Evolutionary conservation across 2,329 filamentous ascomycete genomes (phyloP).

Genomic region (Cadophora luteo-olivacea): DNA sequence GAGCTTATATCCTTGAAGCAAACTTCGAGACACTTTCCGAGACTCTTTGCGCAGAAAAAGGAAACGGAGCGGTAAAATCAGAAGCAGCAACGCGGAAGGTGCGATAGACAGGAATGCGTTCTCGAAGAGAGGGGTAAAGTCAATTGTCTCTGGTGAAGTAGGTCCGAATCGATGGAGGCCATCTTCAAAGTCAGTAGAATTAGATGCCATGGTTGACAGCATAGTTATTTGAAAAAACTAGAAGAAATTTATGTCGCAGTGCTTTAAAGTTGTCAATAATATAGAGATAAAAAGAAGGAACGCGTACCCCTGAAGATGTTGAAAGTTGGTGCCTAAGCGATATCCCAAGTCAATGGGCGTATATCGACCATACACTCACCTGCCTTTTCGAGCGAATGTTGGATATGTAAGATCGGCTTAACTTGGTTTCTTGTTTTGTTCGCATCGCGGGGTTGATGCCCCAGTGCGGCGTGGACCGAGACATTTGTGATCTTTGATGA

Average conservation of each 20-base stretch:
- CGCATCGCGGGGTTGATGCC: too few species aligned
- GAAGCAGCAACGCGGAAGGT: slow-evolving; percentile 32
- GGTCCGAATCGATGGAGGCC: slow-evolving; percentile 32
- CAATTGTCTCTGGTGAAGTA: slow-evolving; percentile 30
- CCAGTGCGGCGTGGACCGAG: too few species aligned
- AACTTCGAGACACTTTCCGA: slow-evolving; percentile 34
- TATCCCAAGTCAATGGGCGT: neutral
- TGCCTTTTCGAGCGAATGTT: neutral
- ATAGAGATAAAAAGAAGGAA: too few species aligned
- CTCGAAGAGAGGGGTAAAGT: slow-evolving; percentile 39
- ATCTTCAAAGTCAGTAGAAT: neutral
- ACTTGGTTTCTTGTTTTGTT: neutral
- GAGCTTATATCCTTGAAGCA: slow-evolving; percentile 35
- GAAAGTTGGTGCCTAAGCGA: neutral
- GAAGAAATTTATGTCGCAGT: too few species aligned
- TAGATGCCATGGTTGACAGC: neutral
- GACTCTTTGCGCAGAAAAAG: slow-evolving; percentile 27
- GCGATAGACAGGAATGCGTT: slow-evolving; percentile 35
- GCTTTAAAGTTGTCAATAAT: neutral
- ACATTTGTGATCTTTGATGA: too few species aligned
- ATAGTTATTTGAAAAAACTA: too few species aligned
- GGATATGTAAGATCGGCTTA: neutral
- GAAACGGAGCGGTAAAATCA: slow-evolving; percentile 33
- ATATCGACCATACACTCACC: neutral
- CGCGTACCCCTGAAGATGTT: neutral